Conservation (phyloP, 1,284 basidiomycete genomes). For the Lentinula novae-zelandiae region DNA sequence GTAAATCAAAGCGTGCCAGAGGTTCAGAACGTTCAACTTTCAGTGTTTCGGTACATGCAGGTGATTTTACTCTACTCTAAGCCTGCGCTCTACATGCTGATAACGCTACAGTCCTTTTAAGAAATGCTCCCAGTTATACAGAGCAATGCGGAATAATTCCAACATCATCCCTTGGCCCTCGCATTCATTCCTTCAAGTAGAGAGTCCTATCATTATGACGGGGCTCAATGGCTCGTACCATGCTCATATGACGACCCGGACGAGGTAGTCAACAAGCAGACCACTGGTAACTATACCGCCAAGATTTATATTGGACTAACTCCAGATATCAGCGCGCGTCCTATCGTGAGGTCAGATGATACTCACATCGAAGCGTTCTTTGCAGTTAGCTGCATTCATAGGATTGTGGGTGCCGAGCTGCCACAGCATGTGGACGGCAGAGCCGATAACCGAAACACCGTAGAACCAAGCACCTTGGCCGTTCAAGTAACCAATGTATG, state of each 20-base stretch:
- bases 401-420: conserved; percentile 28
- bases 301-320: background rate
- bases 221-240: background rate
- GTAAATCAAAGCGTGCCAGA: too few relatives aligned
- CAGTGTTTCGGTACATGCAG: too few relatives aligned
- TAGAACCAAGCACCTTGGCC: conserved; percentile 51
- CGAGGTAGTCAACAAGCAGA: background rate
- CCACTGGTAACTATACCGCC: background rate
- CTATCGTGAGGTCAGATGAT: background rate
- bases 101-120: too few relatives aligned
- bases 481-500: conserved; percentile 45
- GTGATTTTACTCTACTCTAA: too few relatives aligned
- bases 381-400: background rate
- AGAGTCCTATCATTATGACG: too few relatives aligned
- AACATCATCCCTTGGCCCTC: too few relatives aligned
- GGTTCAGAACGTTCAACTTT: too few relatives aligned
- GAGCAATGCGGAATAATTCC: too few relatives aligned
- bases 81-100: too few relatives aligned
- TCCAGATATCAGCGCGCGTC: background rate
- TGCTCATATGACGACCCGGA: background rate
- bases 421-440: conserved; percentile 44
- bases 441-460: conserved; percentile 49
- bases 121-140: too few relatives aligned
- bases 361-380: background rate
- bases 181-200: too few relatives aligned